Conservation (phyloP, 805 yeast species). For the Spathaspora boniae region DNA sequence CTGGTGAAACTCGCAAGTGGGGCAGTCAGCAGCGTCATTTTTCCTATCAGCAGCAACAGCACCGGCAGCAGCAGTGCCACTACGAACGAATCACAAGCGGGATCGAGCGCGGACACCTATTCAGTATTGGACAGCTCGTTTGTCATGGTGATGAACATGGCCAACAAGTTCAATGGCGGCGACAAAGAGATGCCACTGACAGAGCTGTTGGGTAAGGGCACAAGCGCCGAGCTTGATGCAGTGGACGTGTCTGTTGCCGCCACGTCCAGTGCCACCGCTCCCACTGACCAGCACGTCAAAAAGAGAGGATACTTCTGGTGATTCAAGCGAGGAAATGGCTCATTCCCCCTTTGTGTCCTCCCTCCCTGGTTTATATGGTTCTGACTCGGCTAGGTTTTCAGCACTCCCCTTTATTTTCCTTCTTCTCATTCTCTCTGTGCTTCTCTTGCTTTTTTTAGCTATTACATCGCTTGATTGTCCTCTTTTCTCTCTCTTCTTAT, state of each 20-base stretch:
- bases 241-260: constrained; percentile 28
- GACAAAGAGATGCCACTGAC: constrained; percentile 1
- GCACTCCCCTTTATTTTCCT: neutral
- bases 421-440: too few species aligned
- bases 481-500: too few species aligned
- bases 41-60: too few species aligned
- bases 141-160: constrained; percentile 12
- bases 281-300: neutral
- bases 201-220: constrained; percentile 7
- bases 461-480: too few species aligned
- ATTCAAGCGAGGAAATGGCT: constrained; percentile 5
- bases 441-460: too few species aligned
- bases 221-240: constrained; percentile 39
- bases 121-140: constrained; percentile 8
- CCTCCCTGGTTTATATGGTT: too few species aligned
- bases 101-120: too few species aligned
- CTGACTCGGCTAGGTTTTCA: too few species aligned
- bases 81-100: too few species aligned
- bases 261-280: neutral
- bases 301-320: constrained; percentile 9
- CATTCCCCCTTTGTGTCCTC: neutral
- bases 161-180: constrained; percentile 7
- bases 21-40: too few species aligned
- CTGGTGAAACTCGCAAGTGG: constrained; percentile 7
- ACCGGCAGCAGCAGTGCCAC: too few species aligned